Evolutionary conservation across 2,329 filamentous ascomycete species (phyloP).

Genomic region (Botrytis paeoniae): DNA sequence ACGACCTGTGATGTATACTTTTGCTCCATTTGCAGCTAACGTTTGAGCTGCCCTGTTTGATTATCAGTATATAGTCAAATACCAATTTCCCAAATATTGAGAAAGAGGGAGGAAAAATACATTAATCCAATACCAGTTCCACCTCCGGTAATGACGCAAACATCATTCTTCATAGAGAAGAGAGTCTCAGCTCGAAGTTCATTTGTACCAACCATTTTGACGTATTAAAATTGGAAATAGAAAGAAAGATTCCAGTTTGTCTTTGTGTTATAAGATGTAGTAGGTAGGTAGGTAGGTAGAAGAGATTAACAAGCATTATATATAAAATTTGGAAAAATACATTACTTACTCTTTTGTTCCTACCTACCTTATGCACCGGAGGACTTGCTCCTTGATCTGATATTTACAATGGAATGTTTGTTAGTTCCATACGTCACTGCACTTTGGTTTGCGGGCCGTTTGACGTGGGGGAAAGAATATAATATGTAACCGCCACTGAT

Average conservation of each 20-base stretch:
- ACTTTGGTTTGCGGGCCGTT: conserved; percentile 4
- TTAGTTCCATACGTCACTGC: conserved; percentile 8
- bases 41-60: conserved; percentile 35
- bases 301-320: background rate
- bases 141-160: conserved; percentile 49
- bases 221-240: background rate
- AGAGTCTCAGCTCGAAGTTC: conserved; percentile 45
- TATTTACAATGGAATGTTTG: background rate
- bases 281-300: background rate
- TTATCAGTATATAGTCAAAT: conserved; percentile 33
- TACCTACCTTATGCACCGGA: background rate
- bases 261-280: background rate
- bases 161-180: conserved; percentile 44
- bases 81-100: background rate
- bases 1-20: conserved; percentile 39
- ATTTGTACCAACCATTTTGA: conserved; percentile 29
- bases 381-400: conserved; percentile 15
- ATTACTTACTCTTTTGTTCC: background rate
- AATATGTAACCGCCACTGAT: background rate
- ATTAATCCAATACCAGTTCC: conserved; percentile 41
- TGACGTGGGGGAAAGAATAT: background rate
- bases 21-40: conserved; percentile 38
- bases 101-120: conserved; percentile 38
- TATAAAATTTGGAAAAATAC: background rate
- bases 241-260: background rate